A percentile compares a stretch with the other conserved stretches of the same genome.
Evolutionary conservation across 108 stramenopile genomes (phyloP).

Genomic region (Pseudonitzschia multiseries): DNA sequence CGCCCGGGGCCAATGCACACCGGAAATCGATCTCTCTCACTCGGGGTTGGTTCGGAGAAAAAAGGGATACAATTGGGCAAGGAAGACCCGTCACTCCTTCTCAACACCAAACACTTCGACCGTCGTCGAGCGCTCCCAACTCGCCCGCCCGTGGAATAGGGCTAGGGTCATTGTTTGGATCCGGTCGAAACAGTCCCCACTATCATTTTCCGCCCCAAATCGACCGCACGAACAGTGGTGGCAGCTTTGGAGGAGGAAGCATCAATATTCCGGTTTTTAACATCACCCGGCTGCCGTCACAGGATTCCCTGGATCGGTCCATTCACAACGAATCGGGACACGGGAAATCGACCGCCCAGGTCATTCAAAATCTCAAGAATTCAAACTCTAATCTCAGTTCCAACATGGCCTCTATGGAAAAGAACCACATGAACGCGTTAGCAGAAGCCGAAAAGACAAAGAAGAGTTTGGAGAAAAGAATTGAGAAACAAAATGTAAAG

Average conservation of each 20-base stretch:
- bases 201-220: constrained; percentile 14
- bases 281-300: constrained; percentile 45
- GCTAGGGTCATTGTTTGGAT: constrained; percentile 28
- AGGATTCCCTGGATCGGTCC: constrained; percentile 52
- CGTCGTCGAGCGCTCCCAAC: constrained; percentile 24
- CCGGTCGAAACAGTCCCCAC: constrained; percentile 15
- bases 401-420: constrained; percentile 47
- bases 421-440: constrained; percentile 51
- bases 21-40: constrained; percentile 28
- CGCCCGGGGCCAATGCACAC: constrained; percentile 5
- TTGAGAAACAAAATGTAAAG: constrained; percentile 25
- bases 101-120: neutral
- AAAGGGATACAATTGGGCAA: constrained; percentile 44
- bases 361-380: constrained; percentile 47
- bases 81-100: constrained; percentile 43
- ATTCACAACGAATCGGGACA: constrained; percentile 58
- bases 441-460: constrained; percentile 23
- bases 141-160: constrained; percentile 12
- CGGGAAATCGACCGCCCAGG: constrained; percentile 49
- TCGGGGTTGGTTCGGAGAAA: constrained; percentile 47
- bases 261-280: constrained; percentile 27
- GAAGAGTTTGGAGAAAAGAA: constrained; percentile 21
- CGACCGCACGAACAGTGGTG: constrained; percentile 9
- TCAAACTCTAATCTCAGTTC: constrained; percentile 43
- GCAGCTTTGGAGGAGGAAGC: constrained; percentile 1